Conservation (phyloP, 495 filamentous ascomycete genomes). For the Lophiostoma macrostomum region DNA sequence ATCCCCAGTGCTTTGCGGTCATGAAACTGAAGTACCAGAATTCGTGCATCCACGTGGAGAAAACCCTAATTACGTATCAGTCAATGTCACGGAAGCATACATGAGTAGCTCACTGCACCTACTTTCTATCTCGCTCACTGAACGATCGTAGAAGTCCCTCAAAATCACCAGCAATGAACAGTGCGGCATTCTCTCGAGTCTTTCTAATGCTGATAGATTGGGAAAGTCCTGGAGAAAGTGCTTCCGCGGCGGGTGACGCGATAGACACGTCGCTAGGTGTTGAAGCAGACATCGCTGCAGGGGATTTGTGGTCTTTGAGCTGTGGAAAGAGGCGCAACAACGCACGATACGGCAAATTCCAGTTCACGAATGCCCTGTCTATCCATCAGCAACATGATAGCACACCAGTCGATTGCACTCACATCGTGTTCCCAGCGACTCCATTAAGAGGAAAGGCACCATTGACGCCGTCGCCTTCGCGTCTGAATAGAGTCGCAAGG, state of each 20-base stretch:
- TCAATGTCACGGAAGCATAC: not conserved
- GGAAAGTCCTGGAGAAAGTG: slow-evolving; percentile 32
- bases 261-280: slow-evolving; percentile 24
- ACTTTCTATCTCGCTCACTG: slow-evolving; percentile 34
- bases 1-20: slow-evolving; percentile 46
- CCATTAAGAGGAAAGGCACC: slow-evolving; percentile 12
- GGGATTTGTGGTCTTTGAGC: slow-evolving; percentile 28
- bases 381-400: slow-evolving; percentile 2
- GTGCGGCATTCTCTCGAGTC: slow-evolving; percentile 34
- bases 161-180: slow-evolving; percentile 39
- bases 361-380: slow-evolving; percentile 35
- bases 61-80: slow-evolving; percentile 14
- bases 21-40: slow-evolving; percentile 46
- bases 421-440: slow-evolving; percentile 29
- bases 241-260: slow-evolving; percentile 18
- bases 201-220: slow-evolving; percentile 37
- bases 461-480: not conserved
- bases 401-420: slow-evolving; percentile 12
- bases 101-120: too few species aligned
- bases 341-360: slow-evolving; percentile 35
- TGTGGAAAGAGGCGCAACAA: not conserved
- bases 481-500: not conserved
- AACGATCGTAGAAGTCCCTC: slow-evolving; percentile 35
- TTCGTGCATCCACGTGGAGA: slow-evolving; percentile 44
- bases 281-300: slow-evolving; percentile 1